phyloP scores from a whole-genome alignment of 805 yeast genomes.

The Candida silvatica region DNA sequence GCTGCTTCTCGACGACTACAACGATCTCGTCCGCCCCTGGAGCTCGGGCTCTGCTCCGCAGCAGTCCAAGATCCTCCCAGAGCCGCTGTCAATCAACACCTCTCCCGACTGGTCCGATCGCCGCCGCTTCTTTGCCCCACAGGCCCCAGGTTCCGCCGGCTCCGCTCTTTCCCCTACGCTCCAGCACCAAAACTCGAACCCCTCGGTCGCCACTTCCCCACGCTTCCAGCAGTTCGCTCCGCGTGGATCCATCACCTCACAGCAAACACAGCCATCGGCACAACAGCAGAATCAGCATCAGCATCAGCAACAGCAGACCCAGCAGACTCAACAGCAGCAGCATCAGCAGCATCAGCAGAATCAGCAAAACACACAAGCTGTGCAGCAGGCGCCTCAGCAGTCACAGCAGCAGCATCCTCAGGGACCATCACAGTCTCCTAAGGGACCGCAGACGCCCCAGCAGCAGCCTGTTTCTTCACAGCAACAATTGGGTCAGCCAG shows the following conservation, averaged over 20 bases:
- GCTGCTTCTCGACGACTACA: conserved; percentile 2
- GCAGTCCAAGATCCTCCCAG: not conserved
- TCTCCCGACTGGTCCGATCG: not conserved
- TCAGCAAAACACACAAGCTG: conserved; percentile 5
- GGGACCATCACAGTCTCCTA: not conserved
- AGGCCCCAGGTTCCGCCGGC: conserved; percentile 4
- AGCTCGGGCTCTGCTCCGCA: conserved; percentile 1
- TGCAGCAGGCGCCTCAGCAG: conserved; percentile 4
- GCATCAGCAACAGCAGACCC: conserved; percentile 3
- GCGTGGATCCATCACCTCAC: too few species aligned
- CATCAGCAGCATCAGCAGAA: conserved; percentile 2
- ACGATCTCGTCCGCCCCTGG: conserved; percentile 3
- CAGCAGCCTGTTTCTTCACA: conserved; percentile 11
- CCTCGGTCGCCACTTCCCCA: not conserved
- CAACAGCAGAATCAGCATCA: conserved; percentile 3
- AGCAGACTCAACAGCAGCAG: conserved; percentile 2
- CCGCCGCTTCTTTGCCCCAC: conserved; percentile 3
- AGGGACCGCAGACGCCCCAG: conserved; percentile 3
- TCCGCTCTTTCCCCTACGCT: conserved; percentile 1
- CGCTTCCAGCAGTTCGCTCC: not conserved
- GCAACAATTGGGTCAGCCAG: conserved; percentile 5
- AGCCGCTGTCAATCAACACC: conserved; percentile 3
- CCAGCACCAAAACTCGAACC: conserved; percentile 4
- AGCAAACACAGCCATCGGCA: too few species aligned
- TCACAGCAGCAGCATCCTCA: conserved; percentile 4